Evolutionary conservation across 2,329 filamentous ascomycete species (phyloP).

Genomic region (Mycosphaerella sp.): DNA sequence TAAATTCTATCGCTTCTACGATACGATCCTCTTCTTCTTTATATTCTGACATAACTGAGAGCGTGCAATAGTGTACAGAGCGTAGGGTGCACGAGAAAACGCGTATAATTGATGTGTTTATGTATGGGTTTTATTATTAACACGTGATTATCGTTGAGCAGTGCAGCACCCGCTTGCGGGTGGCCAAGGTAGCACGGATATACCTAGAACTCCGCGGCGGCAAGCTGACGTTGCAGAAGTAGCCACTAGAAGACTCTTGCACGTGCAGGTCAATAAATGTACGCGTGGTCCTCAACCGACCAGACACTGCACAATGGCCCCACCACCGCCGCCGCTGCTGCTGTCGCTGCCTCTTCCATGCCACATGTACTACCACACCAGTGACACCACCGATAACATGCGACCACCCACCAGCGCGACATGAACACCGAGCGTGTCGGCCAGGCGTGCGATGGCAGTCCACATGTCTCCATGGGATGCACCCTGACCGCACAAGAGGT

Average conservation of each 20-base stretch:
- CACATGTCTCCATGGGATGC: conserved; percentile 3
- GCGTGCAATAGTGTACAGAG: no score
- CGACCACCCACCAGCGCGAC: conserved; percentile 5
- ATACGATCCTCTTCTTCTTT: no score
- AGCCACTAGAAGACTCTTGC: neutral
- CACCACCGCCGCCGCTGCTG: neutral
- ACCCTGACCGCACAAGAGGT: conserved; percentile 17
- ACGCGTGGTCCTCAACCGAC: neutral
- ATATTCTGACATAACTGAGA: no score
- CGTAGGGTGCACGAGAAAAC: no score
- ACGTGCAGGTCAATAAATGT: neutral
- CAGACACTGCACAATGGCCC: neutral
- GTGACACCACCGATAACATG: neutral
- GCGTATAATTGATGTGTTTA: no score
- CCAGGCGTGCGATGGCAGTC: conserved; percentile 3
- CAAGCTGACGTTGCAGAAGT: no score
- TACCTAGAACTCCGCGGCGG: no score
- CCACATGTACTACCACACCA: neutral
- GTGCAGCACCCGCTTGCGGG: no score
- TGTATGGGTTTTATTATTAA: no score
- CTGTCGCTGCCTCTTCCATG: conserved; percentile 2
- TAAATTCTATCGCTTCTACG: no score
- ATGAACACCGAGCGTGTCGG: conserved; percentile 4
- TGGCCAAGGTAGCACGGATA: no score
- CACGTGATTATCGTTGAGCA: no score